Evolutionary conservation across 2,329 filamentous ascomycete species (phyloP).

Genomic region (Periglandula ipomoeae): DNA sequence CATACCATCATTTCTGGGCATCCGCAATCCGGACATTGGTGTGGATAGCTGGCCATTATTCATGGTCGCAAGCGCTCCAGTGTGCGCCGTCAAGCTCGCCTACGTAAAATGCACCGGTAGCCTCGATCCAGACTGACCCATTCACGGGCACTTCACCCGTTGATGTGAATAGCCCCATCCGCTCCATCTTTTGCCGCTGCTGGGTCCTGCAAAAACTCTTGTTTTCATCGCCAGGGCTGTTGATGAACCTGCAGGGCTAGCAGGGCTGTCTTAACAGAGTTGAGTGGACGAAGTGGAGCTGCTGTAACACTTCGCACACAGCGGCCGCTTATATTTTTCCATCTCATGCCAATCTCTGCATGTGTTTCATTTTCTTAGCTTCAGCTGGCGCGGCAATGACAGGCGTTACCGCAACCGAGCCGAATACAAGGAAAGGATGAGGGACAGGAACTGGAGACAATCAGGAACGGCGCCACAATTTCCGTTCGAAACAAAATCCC

Average conservation of each 20-base stretch:
- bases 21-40: not conserved
- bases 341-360: not conserved
- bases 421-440: not conserved
- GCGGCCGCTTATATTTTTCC: not conserved
- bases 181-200: conserved; percentile 4
- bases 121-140: conserved; percentile 2
- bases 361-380: not conserved
- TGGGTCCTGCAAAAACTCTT: not conserved
- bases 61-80: not conserved
- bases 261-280: not conserved
- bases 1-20: too few species aligned
- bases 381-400: not conserved
- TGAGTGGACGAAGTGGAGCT: not conserved
- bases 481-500: not conserved
- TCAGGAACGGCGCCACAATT: not conserved
- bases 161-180: not conserved
- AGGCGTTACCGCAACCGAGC: not conserved
- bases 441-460: not conserved
- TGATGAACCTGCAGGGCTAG: not conserved
- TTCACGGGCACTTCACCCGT: not conserved
- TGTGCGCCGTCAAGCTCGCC: not conserved
- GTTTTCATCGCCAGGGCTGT: not conserved
- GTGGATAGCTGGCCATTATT: not conserved
- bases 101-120: not conserved
- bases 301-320: not conserved